Evolutionary conservation across 345 rosid species (phyloP).

Genomic region (Arabidopsis thaliana): DNA sequence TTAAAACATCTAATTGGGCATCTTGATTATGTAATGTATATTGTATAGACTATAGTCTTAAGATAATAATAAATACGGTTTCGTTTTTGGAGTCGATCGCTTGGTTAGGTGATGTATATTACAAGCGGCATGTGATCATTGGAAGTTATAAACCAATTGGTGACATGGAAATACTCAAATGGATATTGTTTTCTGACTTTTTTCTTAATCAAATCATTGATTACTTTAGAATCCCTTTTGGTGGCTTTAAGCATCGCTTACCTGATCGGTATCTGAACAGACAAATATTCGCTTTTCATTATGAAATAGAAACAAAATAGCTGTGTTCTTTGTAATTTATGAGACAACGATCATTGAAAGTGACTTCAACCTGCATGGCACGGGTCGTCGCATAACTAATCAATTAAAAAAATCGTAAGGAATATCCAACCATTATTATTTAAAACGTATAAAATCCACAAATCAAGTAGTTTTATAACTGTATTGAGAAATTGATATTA

Average conservation of each 20-base stretch:
- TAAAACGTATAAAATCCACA: background rate
- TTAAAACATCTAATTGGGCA: background rate
- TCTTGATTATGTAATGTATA: background rate
- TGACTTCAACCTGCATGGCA: constrained; percentile 26
- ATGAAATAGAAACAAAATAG: no score
- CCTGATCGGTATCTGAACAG: constrained; percentile 33
- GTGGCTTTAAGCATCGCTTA: constrained; percentile 25
- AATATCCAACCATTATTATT: background rate
- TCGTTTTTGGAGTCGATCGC: background rate
- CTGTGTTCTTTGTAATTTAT: background rate
- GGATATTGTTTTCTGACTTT: background rate
- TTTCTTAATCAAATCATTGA: background rate
- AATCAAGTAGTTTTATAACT: background rate
- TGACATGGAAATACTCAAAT: constrained; percentile 18
- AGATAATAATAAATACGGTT: background rate
- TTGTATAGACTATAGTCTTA: background rate
- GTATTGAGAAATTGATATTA: background rate
- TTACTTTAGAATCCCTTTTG: background rate
- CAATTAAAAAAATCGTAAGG: background rate
- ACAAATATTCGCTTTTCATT: constrained; percentile 30
- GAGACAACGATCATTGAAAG: background rate
- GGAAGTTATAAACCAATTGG: background rate
- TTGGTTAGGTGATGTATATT: background rate
- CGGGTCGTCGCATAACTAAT: background rate
- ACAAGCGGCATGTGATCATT: background rate